These are phyloP conservation scores for slime mould (Dictyostelium discoideum) DNA, from an alignment of 78 protist genomes.

Conservation along the genomic window dicty_2.7 NC_007088.5:4426501-4427000, in stretches of 20 bases:
- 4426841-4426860: constrained; percentile 15
- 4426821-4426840: constrained; percentile 5
- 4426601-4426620: background rate
- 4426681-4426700: background rate
- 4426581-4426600: constrained; percentile 55
- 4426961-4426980: constrained; percentile 11
- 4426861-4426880: background rate
- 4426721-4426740: constrained; percentile 34
- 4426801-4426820: constrained; percentile 44
- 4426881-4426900: background rate
- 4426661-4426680: background rate
- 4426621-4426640: background rate
- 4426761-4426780: constrained; percentile 23
- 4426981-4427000: background rate
- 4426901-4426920: background rate
- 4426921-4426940: too few relatives aligned
- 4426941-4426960: background rate
- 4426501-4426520: constrained; percentile 56
- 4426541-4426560: constrained; percentile 40
- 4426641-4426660: background rate
- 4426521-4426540: constrained; percentile 37
- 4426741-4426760: constrained; percentile 14
- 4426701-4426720: constrained; percentile 5
- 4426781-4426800: constrained; percentile 64
- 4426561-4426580: constrained; percentile 53